Evolutionary conservation across 257 asterid genomes (phyloP), one percentile per base, ranked within the genome.

Genomic region (Penstemon newberryi): DNA sequence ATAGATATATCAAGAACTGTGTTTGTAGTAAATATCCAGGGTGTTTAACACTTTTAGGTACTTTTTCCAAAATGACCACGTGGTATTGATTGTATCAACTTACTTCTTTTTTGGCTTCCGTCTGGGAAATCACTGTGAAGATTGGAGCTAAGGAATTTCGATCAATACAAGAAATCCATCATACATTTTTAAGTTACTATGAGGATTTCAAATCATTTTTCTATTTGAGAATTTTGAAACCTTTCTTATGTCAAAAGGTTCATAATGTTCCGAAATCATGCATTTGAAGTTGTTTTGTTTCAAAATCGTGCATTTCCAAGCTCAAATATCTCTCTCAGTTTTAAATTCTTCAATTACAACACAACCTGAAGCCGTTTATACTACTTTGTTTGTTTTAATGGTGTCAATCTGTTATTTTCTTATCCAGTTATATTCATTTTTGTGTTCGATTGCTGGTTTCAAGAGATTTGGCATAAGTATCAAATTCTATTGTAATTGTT

Each of bases 281-380:
- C 50, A n/a, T 38, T n/a, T 65, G 12, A n/a, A 65, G 51, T 38
- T 13, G 41, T 37, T 60, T 60, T 70, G 44, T 58, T 65, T n/a
- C 40, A 37, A 41, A 51, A 12, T 42, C 39, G 33, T 66, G 15
- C 45, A 11, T 47, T 47, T 25, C 12, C 13, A 4, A 12, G 57
- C 62, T 38, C 46, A 45, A 67, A 44, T 47, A 40, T 7, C 41
- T 62, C 43, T 54, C 41, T 52, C 10, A 8, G 15, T 36, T 33
- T 13, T 12, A 12, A 51, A 39, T 38, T 33, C 9, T 67, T 33
- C 12, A 46, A 4, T 52, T 18, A 5, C 4, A 19, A 12, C 4
- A 1, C 13, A 10, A 36, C 2, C 18, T 25, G 38, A n/a, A 6
- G 4, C 9, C 2, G 4, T 37, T 39, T 37, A 9, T 10, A 6